A percentile compares a stretch with the other conserved stretches of the same genome.
Evolutionary conservation across 1,284 basidiomycete genomes (phyloP).

Genomic region (Microbotryum silenes-acaulis): DNA sequence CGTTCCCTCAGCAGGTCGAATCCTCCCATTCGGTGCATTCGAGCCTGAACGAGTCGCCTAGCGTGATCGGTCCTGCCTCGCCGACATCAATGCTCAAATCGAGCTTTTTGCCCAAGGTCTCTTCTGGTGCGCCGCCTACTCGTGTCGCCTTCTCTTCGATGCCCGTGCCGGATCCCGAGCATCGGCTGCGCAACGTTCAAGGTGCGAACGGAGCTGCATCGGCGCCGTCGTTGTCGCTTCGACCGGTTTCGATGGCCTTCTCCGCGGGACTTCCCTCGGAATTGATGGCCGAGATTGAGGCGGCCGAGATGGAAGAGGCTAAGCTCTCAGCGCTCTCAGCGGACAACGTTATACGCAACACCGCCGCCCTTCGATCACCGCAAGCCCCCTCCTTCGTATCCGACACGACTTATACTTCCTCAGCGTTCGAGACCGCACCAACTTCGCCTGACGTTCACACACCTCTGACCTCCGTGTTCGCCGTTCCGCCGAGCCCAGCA

Average conservation of each 20-base stretch:
- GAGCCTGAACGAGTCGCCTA: not conserved
- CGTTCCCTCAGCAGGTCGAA: not conserved
- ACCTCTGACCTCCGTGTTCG: too few relatives aligned
- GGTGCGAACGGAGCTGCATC: not conserved
- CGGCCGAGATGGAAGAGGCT: too few relatives aligned
- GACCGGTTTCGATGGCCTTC: constrained; percentile 32
- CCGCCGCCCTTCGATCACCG: too few relatives aligned
- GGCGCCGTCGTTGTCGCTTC: constrained; percentile 25
- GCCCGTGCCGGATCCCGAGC: not conserved
- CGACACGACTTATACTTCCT: too few relatives aligned
- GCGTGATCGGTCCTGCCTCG: not conserved
- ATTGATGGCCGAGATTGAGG: constrained; percentile 14
- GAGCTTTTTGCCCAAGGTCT: not conserved
- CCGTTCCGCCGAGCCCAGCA: too few relatives aligned
- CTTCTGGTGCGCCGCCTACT: not conserved
- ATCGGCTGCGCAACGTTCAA: constrained; percentile 4
- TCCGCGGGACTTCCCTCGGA: constrained; percentile 25
- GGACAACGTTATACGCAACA: too few relatives aligned
- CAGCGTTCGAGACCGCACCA: too few relatives aligned
- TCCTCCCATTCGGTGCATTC: not conserved
- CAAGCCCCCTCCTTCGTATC: too few relatives aligned
- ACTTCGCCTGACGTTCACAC: too few relatives aligned
- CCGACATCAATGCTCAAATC: not conserved
- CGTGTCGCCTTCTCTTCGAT: constrained; percentile 14
- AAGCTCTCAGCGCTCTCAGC: too few relatives aligned